Base-by-base conservation (phyloP, 257 asterid species). In the Jacaranda mimosifolia region DNA sequence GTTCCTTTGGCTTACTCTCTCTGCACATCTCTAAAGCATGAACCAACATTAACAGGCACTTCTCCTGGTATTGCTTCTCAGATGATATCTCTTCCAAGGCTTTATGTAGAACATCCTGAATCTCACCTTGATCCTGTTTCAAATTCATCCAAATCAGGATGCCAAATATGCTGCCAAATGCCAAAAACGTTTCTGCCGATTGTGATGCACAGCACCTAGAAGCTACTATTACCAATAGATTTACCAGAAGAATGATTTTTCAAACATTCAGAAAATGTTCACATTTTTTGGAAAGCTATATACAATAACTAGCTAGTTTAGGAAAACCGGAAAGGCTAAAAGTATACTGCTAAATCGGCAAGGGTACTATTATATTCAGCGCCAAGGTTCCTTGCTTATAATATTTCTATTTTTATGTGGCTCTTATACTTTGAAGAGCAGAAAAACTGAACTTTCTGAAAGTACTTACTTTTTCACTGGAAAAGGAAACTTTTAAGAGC, bases 21-120 rank as follows among this genome's bases (percentile, higher is more conserved):
- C 73, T 84, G 74, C 83, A 77, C 68, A 80, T 87, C 79, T 86
- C 91, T 72, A 95, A 82, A 74, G 94, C 90, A 71, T 83, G 87
- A 76, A 82, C 77, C 84, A 96, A 86, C 89, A 86, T 68, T 73
- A 83, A 68, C 72, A 96, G 83, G 83, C 97, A 93, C 87, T 86
- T 91, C 92, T 90, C 97, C 84, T 83, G 92, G 75, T 88, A 83
- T 72, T 82, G 87, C 83, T 91, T 95, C 70, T 89, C 92, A 57
- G 90, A 87, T 73, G 91, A 87, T 79, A 96, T 88, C 82, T 89
- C 93, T 86, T 89, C 97, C 85, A 96, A 80, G 62, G 97, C 98
- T 79, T 85, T 85, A 74, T 85, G 89, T 64, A 96, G 78, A 13
- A 82, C 87, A 69, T 84, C 88, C 83, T 90, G 97, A 80, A 93